Percentiles rank a stretch among this genome's conserved stretches.
Evolutionary conservation across 257 asterid species (phyloP).

Genomic region (Penstemon newberryi): DNA sequence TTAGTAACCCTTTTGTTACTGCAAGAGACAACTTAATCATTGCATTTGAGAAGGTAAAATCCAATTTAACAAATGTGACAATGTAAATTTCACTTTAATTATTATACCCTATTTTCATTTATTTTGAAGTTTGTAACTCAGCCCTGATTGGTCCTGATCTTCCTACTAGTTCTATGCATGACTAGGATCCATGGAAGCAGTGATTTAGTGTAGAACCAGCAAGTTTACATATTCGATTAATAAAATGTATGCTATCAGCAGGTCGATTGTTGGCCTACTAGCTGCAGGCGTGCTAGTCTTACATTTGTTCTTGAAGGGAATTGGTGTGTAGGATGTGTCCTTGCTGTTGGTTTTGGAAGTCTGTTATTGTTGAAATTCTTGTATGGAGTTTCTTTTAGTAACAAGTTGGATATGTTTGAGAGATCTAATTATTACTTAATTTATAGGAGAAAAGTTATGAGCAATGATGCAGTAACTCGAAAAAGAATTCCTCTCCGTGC

Average conservation of each 20-base stretch:
- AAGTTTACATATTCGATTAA: neutral
- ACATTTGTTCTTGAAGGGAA: slow-evolving; percentile 1
- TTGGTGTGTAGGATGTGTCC: neutral
- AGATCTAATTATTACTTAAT: neutral
- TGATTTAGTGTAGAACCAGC: neutral
- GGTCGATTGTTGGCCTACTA: neutral
- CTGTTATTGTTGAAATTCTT: slow-evolving; percentile 3
- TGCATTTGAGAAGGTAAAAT: slow-evolving; percentile 92
- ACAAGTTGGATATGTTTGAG: neutral
- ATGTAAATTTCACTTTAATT: neutral
- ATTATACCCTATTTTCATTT: neutral
- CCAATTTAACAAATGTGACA: neutral
- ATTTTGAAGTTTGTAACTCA: neutral
- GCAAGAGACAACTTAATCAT: slow-evolving; percentile 90
- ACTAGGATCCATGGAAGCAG: slow-evolving; percentile 3
- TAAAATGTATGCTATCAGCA: neutral
- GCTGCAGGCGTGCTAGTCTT: slow-evolving; percentile 1
- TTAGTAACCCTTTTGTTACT: slow-evolving; percentile 76
- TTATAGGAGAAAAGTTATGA: neutral
- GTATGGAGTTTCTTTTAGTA: slow-evolving; percentile 10
- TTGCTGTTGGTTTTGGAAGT: slow-evolving; percentile 4
- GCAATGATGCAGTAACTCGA: slow-evolving; percentile 1
- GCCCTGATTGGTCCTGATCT: neutral
- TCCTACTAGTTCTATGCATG: slow-evolving; percentile 3
- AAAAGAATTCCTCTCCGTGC: neutral